phyloP scores from a whole-genome alignment of 148 eudicot genomes.

The Dianthus caryophyllus region DNA sequence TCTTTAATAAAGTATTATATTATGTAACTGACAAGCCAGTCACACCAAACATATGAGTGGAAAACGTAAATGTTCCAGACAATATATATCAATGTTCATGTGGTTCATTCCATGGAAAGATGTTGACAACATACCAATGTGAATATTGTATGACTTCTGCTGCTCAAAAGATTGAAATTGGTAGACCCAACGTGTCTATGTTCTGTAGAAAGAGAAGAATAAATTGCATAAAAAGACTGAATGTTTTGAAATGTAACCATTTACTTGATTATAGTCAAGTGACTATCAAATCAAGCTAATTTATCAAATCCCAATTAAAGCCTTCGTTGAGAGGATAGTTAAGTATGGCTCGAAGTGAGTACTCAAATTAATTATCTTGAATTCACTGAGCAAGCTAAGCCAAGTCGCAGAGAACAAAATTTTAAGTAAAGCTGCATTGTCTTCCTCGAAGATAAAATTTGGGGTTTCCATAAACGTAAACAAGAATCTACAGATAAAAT shows the following conservation, averaged over 20 bases:
- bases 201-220: slow-evolving; percentile 49
- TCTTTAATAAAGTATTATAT: background rate
- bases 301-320: background rate
- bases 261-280: background rate
- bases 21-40: background rate
- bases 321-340: background rate
- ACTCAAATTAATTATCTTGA: background rate
- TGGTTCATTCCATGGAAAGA: background rate
- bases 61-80: background rate
- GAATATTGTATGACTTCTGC: slow-evolving; percentile 99
- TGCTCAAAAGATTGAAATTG: slow-evolving; percentile 93
- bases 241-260: background rate
- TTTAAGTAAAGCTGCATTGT: background rate
- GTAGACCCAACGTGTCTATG: slow-evolving; percentile 99
- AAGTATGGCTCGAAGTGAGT: background rate
- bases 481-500: background rate
- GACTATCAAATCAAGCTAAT: background rate
- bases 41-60: background rate
- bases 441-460: background rate
- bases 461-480: background rate
- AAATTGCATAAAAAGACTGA: background rate
- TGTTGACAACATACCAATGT: slow-evolving; percentile 64
- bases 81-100: background rate
- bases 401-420: background rate
- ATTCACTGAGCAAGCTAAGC: background rate